These are phyloP conservation scores for Solanum aculeatissimum DNA, from an alignment of 305 asterid genomes.

Conservation along the genomic window DNA sequence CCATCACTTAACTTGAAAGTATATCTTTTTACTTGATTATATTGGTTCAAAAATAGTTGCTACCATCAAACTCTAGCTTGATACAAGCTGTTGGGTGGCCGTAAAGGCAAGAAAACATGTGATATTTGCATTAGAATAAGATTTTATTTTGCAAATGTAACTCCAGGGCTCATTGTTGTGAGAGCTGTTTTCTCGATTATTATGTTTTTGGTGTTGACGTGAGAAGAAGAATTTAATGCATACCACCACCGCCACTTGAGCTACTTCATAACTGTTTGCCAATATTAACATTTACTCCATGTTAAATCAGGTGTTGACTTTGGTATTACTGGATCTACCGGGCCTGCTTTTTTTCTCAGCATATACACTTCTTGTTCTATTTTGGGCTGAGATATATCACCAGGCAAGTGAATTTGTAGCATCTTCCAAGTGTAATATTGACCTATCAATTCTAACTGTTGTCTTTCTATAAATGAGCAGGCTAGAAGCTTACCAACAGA, in stretches of 20 bases:
- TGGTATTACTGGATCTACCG: conserved; percentile 69
- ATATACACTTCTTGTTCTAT: conserved; percentile 81
- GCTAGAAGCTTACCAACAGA: conserved; percentile 91
- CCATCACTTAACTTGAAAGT: background rate
- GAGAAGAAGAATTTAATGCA: background rate
- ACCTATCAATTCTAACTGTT: background rate
- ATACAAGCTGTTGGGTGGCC: background rate
- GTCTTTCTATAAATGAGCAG: conserved; percentile 34
- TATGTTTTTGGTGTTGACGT: background rate
- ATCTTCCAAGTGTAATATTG: background rate
- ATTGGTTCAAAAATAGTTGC: background rate
- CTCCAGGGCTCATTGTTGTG: background rate
- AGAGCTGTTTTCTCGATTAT: background rate
- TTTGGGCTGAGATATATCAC: conserved; percentile 97
- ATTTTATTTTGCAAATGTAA: background rate
- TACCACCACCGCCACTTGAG: background rate
- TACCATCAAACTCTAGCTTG: background rate
- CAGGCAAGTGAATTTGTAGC: conserved; percentile 38
- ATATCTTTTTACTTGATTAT: background rate
- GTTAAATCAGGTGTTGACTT: conserved; percentile 46
- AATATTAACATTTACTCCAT: background rate
- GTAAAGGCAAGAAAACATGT: background rate
- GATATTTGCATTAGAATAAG: background rate
- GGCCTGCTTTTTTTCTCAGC: conserved; percentile 87
- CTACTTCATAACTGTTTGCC: background rate